These are phyloP conservation scores for Starmerella kuoi DNA, from an alignment of 805 yeast species.

Conservation along the genomic window DNA sequence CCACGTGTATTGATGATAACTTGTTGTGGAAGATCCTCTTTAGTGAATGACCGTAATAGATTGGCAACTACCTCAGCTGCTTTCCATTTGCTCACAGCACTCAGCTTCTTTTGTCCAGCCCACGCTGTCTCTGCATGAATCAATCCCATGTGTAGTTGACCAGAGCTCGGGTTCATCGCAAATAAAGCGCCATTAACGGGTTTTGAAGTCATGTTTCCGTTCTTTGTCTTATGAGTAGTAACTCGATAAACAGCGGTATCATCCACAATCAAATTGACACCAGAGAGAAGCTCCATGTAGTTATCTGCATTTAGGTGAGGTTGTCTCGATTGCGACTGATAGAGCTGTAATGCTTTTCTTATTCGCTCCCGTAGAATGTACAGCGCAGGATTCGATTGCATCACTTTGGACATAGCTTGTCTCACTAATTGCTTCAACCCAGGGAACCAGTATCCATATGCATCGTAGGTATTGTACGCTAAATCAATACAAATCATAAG, in stretches of 20 bases:
- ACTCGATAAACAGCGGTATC: slow-evolving; percentile 92
- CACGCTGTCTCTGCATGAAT: slow-evolving; percentile 81
- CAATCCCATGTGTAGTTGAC: slow-evolving; percentile 77
- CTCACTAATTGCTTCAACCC: slow-evolving; percentile 84
- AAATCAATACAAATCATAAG: slow-evolving; percentile 79
- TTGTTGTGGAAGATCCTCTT: slow-evolving; percentile 91
- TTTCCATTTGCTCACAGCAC: slow-evolving; percentile 94
- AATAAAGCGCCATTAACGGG: slow-evolving; percentile 90
- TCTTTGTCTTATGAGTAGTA: slow-evolving; percentile 78
- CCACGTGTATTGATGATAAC: slow-evolving; percentile 82
- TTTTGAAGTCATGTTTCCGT: slow-evolving; percentile 83
- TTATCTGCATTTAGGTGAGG: slow-evolving; percentile 80
- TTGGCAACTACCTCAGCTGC: slow-evolving; percentile 97
- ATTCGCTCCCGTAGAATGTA: slow-evolving; percentile 86
- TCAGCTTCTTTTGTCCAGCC: slow-evolving; percentile 91
- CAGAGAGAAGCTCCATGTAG: slow-evolving; percentile 75
- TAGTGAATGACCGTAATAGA: slow-evolving; percentile 71
- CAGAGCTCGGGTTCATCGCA: slow-evolving; percentile 78
- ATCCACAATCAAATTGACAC: slow-evolving; percentile 72
- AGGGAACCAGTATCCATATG: slow-evolving; percentile 96
- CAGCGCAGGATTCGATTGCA: slow-evolving; percentile 90
- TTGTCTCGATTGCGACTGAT: slow-evolving; percentile 88
- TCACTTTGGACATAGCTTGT: slow-evolving; percentile 82
- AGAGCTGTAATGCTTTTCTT: slow-evolving; percentile 83
- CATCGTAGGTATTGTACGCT: slow-evolving; percentile 91